phyloP scores from a whole-genome alignment of 1,284 basidiomycete genomes.

The Marasmius oreades region DNA sequence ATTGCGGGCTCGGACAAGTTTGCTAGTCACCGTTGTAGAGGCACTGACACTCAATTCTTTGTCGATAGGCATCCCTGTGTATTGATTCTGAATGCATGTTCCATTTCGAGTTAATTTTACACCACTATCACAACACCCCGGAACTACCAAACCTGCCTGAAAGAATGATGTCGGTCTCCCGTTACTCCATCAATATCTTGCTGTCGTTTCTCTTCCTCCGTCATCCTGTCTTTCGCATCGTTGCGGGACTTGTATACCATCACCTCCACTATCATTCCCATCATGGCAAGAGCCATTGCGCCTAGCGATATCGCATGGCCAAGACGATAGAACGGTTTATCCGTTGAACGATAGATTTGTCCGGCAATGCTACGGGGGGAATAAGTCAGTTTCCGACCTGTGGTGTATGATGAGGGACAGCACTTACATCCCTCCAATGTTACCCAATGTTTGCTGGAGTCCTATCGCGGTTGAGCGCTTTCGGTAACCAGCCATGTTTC shows the following conservation, averaged over 20 bases:
- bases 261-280: conserved; percentile 1
- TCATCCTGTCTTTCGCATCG: neutral
- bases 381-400: neutral
- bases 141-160: neutral
- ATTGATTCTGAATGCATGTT: no score
- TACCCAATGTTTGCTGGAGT: conserved; percentile 2
- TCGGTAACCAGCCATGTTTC: conserved; percentile 1
- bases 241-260: conserved; percentile 2
- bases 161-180: conserved; percentile 1
- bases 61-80: no score
- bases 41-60: no score
- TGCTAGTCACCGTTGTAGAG: no score
- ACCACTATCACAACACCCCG: neutral
- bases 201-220: conserved; percentile 2
- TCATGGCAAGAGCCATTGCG: conserved; percentile 2
- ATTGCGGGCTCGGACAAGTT: no score
- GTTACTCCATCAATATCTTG: neutral
- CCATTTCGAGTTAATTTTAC: no score
- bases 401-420: no score
- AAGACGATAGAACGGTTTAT: neutral
- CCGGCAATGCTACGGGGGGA: neutral
- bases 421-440: neutral
- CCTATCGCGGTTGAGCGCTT: conserved; percentile 1
- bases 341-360: neutral
- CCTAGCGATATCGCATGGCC: neutral